Evolutionary conservation across 805 yeast species (phyloP), one percentile per base, ranked within the genome.

Genomic region (Nakazawaea populi): DNA sequence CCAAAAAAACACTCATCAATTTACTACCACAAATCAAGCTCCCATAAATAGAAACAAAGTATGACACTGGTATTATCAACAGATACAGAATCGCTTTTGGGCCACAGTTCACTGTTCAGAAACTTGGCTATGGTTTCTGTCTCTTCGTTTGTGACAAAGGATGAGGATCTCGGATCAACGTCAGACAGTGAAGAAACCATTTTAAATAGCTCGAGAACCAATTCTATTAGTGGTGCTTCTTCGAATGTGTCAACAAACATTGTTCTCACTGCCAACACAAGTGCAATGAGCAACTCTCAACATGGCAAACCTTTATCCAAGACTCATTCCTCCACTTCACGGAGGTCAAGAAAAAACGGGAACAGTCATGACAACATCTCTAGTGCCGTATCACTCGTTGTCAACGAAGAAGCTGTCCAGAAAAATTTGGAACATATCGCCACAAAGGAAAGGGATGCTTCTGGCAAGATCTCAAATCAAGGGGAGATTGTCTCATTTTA

Each of bases 401-500:
- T 28, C 31, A 24, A 40, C 18, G 27, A 40, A 9, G 31, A 40
- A 8, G 30, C 5, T 18, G 6, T 40, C 31, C 28, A 24, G 29
- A 40, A 27, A 40, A 24, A 37, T 37, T 37, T 37, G 18, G 40
- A 37, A 10, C n/a, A 12, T 12, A 37, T 37, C 31, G 10, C 45
- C 5, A 11, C 36, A 30, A 42, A 12, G 11, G 24, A 31, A 30
- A 14, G 12, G 6, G 35, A 31, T 5, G 32, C 18, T 18, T 24
- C 41, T 8, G 44, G 30, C 1, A 30, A 30, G 10, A 18, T 47
- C 12, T 9, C 24, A 24, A 41, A 47, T n/a, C 27, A 47, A 40
- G 49, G 49, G 4, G 49, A 47, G 30, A 47, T 47, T 29, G 49
- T 47, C 32, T 47, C 49, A 5, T 47, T 47, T 14, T 41, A 47